Percentiles rank a stretch among this genome's conserved stretches.
phyloP scores from a whole-genome alignment of 2,329 filamentous ascomycete species.

The Aplosporella prunicola region DNA sequence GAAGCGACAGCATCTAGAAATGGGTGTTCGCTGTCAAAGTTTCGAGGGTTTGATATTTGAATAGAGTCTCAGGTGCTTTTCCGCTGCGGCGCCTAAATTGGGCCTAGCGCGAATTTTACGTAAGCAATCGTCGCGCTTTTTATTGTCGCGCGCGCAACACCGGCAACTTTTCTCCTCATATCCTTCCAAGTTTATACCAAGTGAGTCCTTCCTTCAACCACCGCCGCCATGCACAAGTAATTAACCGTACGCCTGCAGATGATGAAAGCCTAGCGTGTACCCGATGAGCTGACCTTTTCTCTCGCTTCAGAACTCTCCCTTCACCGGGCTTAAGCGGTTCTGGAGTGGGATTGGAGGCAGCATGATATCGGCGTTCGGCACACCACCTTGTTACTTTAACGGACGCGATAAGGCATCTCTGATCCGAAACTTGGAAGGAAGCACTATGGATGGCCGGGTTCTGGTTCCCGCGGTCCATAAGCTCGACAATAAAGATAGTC shows the following conservation, averaged over 20 bases:
- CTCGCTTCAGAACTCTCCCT: slow-evolving; percentile 73
- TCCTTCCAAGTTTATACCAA: slow-evolving; percentile 98
- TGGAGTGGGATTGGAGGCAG: slow-evolving; percentile 56
- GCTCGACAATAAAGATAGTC: too few relatives aligned
- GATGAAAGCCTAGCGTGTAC: slow-evolving; percentile 99
- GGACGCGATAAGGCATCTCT: slow-evolving; percentile 99
- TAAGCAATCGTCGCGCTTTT: slow-evolving; percentile 1
- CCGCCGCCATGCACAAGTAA: slow-evolving; percentile 17
- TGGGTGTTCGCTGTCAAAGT: too few relatives aligned
- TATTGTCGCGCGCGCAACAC: background rate
- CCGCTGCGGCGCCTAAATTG: slow-evolving; percentile 12
- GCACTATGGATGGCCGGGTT: slow-evolving; percentile 5
- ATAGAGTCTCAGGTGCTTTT: slow-evolving; percentile 1
- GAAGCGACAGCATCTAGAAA: slow-evolving; percentile 1
- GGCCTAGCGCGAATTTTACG: slow-evolving; percentile 2
- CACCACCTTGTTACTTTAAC: slow-evolving; percentile 95
- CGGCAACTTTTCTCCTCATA: slow-evolving; percentile 47
- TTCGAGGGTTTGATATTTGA: background rate
- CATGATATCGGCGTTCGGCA: slow-evolving; percentile 99
- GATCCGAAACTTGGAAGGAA: slow-evolving; percentile 55
- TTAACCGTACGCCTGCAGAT: slow-evolving; percentile 50
- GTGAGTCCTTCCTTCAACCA: slow-evolving; percentile 48
- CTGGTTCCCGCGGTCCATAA: too few relatives aligned
- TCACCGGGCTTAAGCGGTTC: slow-evolving; percentile 82
- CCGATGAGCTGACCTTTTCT: slow-evolving; percentile 70